Base-by-base conservation (phyloP, 345 rosid genomes). In the Eucalyptus marginata region DNA sequence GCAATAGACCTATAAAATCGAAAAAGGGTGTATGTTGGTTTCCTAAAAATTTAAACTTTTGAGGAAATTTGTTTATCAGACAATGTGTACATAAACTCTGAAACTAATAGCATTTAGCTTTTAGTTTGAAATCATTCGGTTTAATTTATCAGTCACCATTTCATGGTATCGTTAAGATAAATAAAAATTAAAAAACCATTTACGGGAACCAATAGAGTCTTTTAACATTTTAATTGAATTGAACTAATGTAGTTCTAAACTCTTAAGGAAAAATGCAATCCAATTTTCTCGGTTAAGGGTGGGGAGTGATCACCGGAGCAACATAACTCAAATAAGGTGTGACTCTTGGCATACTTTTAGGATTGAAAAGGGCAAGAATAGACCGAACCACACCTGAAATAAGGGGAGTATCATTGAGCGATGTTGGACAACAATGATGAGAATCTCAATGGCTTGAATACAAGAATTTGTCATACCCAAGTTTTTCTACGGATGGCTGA, bases 331-430 rank as follows among this genome's bases (percentile, higher is more conserved):
- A 29, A 29, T 62, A 62, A 62, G 71, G 71, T 13, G 9, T 0
- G 0, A 62, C 16, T 29, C 31, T 9, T 62, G 0, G 1, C 10
- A 31, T 13, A 9, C 5, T 66, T 31, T 66, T 2, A n/a, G 5
- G 40, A 66, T n/a, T n/a, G 15, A 31, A 56, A 7, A 4, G 76
- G 20, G 20, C 20, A 64, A 64, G 40, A 64, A 64, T n/a, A 64
- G 20, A 64, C 4, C 4, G 10, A n/a, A 64, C 18, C 76, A 7
- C 40, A 14, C 18, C 76, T 7, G 8, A 64, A 64, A 64, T n/a
- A 64, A n/a, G 40, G 33, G 40, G 40, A 64, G 40, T n/a, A n/a
- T n/a, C 10, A n/a, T n/a, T n/a, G 20, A 14, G 10, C 2, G 1
- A 62, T 20, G 25, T 51, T 13, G 6, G 36, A n/a, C 40, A 14